A percentile compares a stretch with the other conserved stretches of the same genome.
Conservation (phyloP, 768 basidiomycete genomes). For the Lentinula detonsa region DNA sequence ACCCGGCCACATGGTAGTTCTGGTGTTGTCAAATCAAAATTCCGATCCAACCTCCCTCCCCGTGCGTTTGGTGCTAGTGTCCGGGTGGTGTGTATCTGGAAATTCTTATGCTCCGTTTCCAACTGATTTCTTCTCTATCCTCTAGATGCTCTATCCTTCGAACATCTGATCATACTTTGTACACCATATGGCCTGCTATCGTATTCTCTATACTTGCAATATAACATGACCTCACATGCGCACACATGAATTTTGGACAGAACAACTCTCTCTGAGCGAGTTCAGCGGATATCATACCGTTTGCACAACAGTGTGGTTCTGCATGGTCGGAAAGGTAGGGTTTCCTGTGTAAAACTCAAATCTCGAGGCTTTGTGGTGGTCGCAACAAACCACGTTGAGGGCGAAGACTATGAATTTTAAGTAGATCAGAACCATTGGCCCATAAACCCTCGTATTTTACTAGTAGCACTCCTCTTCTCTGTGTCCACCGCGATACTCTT, state of each 20-base stretch:
- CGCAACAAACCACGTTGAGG: too few relatives aligned
- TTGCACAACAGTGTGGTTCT: too few relatives aligned
- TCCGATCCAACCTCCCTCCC: conserved; percentile 91
- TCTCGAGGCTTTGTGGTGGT: too few relatives aligned
- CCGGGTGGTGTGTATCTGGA: conserved; percentile 64
- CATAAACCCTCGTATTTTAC: not conserved
- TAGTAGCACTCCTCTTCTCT: not conserved
- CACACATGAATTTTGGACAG: not conserved
- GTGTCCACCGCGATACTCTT: not conserved
- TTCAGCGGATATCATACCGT: too few relatives aligned
- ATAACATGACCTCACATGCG: conserved; percentile 28
- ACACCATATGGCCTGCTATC: conserved; percentile 26
- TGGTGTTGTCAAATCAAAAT: conserved; percentile 97
- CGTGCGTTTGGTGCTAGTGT: conserved; percentile 90
- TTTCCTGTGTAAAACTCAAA: too few relatives aligned
- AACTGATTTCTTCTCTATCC: not conserved
- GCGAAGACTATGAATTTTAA: too few relatives aligned
- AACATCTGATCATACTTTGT: conserved; percentile 52
- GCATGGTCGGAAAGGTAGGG: too few relatives aligned
- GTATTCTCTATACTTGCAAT: conserved; percentile 34
- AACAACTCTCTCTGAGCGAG: not conserved
- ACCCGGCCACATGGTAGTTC: conserved; percentile 92
- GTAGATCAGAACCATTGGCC: not conserved
- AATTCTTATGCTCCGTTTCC: not conserved
- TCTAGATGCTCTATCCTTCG: conserved; percentile 90